Percentiles rank a stretch among this genome's conserved stretches.
Conservation (phyloP, 768 basidiomycete species). For the Cystobasidium onofrii region DNA sequence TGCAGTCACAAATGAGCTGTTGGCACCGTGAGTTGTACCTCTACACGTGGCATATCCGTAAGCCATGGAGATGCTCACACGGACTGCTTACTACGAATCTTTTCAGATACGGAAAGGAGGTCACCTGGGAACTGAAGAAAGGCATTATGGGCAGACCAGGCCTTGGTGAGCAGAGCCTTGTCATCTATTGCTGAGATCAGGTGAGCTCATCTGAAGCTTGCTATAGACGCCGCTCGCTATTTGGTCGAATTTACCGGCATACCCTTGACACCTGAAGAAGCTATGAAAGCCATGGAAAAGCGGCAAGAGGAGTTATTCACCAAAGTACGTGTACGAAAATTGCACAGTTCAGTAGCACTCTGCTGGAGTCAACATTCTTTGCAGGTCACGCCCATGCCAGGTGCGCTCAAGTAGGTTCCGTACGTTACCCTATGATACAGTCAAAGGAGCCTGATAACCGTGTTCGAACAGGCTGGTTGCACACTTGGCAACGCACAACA, state of each 20-base stretch:
- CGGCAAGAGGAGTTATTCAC: constrained; percentile 33
- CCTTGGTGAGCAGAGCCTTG: not conserved
- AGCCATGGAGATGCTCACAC: not conserved
- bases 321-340: constrained; percentile 21
- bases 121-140: constrained; percentile 25
- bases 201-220: too few relatives aligned
- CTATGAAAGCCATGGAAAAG: constrained; percentile 20
- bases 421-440: not conserved
- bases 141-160: constrained; percentile 29
- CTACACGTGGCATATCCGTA: not conserved
- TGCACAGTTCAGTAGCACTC: not conserved
- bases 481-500: constrained; percentile 23
- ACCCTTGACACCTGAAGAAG: constrained; percentile 31
- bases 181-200: too few relatives aligned
- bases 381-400: constrained; percentile 32
- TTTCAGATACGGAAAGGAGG: constrained; percentile 26
- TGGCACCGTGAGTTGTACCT: constrained; percentile 11
- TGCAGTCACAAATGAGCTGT: constrained; percentile 21
- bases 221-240: constrained; percentile 5
- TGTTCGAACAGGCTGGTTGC: constrained; percentile 11
- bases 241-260: constrained; percentile 25
- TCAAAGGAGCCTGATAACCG: not conserved
- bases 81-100: not conserved
- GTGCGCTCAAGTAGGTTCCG: constrained; percentile 20
- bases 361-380: not conserved